Conservation (phyloP, 2,329 filamentous ascomycete genomes). For the Xylariaceae sp. region DNA sequence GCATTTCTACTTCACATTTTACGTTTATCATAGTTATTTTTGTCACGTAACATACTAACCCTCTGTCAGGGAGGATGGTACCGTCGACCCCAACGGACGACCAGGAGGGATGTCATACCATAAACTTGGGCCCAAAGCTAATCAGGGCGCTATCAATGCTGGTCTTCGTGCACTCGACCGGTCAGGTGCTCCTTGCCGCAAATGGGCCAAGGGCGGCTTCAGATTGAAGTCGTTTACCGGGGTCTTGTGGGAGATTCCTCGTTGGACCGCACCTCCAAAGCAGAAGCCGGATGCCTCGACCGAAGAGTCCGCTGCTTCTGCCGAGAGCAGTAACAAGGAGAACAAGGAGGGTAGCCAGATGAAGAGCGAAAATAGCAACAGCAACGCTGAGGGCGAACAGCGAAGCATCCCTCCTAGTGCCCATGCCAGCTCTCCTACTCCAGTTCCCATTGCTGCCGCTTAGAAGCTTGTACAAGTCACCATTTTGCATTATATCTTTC, state of each 20-base stretch:
- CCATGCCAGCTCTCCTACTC: conserved; percentile 58
- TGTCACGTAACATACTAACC: conserved; percentile 13
- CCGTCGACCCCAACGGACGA: conserved; percentile 62
- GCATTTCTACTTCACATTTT: not conserved
- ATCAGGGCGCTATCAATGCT: conserved; percentile 96
- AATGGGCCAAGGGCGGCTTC: conserved; percentile 85
- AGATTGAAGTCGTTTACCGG: conserved; percentile 80
- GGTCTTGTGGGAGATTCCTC: conserved; percentile 34
- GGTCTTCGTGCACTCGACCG: conserved; percentile 92
- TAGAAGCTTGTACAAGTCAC: conserved; percentile 34
- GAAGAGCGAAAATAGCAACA: conserved; percentile 52
- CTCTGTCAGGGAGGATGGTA: conserved; percentile 62
- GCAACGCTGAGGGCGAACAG: conserved; percentile 57
- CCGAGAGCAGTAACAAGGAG: conserved; percentile 65
- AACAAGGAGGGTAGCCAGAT: conserved; percentile 63
- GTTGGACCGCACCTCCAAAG: conserved; percentile 65
- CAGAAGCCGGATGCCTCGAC: conserved; percentile 52
- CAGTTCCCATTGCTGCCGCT: conserved; percentile 54
- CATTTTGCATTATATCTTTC: not conserved
- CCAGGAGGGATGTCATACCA: conserved; percentile 62
- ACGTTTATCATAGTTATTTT: not conserved
- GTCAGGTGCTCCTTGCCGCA: conserved; percentile 88
- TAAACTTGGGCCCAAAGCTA: conserved; percentile 94
- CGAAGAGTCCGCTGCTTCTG: conserved; percentile 53
- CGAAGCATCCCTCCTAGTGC: conserved; percentile 56